A percentile compares a stretch with the other conserved stretches of the same genome.
phyloP scores from a whole-genome alignment of 1,284 basidiomycete genomes.

The Boletus semigastroideus region DNA sequence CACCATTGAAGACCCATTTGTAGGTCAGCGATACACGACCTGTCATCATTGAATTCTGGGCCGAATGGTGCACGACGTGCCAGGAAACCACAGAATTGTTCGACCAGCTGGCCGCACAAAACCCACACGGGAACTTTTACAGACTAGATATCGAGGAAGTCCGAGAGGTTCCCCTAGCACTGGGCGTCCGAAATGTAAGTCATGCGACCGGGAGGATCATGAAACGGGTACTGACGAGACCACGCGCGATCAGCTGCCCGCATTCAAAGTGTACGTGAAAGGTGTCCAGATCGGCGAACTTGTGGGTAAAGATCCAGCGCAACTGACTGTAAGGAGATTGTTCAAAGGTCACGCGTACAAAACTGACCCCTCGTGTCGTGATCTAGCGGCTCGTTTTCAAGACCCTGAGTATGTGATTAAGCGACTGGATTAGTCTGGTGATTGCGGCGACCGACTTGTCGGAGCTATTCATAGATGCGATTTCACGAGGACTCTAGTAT shows the following conservation, averaged over 20 bases:
- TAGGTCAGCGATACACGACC: conserved; percentile 62
- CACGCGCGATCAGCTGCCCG: conserved; percentile 57
- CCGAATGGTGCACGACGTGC: conserved; percentile 73
- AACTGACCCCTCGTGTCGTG: conserved; percentile 20
- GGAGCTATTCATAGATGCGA: conserved; percentile 23
- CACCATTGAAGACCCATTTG: conserved; percentile 5
- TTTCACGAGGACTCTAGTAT: conserved; percentile 11
- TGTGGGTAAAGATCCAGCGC: conserved; percentile 55
- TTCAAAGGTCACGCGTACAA: conserved; percentile 16
- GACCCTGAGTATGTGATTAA: conserved; percentile 30
- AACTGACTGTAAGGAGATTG: conserved; percentile 26
- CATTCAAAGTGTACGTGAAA: conserved; percentile 73
- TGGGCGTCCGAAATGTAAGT: conserved; percentile 70
- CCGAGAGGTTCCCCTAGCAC: conserved; percentile 54
- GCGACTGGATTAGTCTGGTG: conserved; percentile 7
- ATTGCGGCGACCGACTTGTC: conserved; percentile 6
- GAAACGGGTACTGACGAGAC: conserved; percentile 14
- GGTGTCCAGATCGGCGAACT: conserved; percentile 62
- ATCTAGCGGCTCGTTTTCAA: conserved; percentile 30
- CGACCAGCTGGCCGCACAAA: conserved; percentile 59
- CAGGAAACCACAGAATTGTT: conserved; percentile 78
- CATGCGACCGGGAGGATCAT: conserved; percentile 7
- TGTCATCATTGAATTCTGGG: conserved; percentile 80
- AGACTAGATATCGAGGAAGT: conserved; percentile 81
- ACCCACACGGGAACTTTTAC: conserved; percentile 53